Evolutionary conservation across 129 eudicot species (phyloP).

Genomic region (Arctium minus): DNA sequence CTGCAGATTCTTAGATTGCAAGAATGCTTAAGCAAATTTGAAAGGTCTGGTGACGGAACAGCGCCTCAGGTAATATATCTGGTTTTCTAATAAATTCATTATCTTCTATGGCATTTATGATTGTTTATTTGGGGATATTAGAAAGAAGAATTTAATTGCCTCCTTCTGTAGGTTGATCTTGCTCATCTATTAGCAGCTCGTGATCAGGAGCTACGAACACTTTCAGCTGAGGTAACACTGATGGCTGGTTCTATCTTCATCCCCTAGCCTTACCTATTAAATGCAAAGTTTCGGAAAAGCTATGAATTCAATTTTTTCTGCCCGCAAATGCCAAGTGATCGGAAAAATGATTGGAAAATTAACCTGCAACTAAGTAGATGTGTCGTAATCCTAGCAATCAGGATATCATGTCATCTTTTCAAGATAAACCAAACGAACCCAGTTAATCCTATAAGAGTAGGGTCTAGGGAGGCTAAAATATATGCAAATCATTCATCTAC

Average conservation of each 20-base stretch:
- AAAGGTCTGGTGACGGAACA: constrained; percentile 69
- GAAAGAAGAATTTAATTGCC: not conserved
- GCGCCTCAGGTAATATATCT: constrained; percentile 83
- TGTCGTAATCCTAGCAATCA: not conserved
- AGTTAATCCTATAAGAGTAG: too few relatives aligned
- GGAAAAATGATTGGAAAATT: not conserved
- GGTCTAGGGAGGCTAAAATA: too few relatives aligned
- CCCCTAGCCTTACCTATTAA: not conserved
- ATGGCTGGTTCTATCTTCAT: not conserved
- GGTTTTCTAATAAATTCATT: not conserved
- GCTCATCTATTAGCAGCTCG: constrained; percentile 97
- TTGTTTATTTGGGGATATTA: not conserved
- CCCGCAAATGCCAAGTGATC: not conserved
- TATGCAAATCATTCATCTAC: too few relatives aligned
- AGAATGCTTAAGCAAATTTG: constrained; percentile 95
- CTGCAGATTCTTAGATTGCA: constrained; percentile 86
- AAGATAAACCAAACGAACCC: too few relatives aligned
- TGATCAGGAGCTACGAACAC: constrained; percentile 94
- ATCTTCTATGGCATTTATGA: not conserved
- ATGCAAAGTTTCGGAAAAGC: not conserved
- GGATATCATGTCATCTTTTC: not conserved
- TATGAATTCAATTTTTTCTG: not conserved
- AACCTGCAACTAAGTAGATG: not conserved
- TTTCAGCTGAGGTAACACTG: constrained; percentile 95
- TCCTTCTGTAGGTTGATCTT: constrained; percentile 76